Evolutionary conservation across 1,284 basidiomycete species (phyloP), one percentile per base, ranked within the genome.

Genomic region (Ustilago loliicola): DNA sequence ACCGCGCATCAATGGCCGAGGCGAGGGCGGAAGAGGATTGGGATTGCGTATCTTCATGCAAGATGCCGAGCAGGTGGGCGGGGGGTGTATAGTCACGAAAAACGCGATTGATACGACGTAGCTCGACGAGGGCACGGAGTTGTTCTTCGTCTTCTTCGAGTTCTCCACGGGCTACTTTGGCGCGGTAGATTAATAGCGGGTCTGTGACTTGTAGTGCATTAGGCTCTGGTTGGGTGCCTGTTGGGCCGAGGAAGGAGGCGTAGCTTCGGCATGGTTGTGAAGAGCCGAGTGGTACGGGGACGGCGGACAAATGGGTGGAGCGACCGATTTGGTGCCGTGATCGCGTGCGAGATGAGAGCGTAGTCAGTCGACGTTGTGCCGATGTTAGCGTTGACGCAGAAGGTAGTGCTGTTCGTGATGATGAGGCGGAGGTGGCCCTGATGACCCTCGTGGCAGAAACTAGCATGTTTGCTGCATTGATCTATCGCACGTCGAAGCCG

Each of bases 61-160:
- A 80, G 21, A 81, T 82, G n/a, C 80, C 81, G 32, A 79, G 72
- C 21, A 86, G 72, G n/a, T 83, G 82, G 0, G 86, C 80, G 1
- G 85, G 89, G 48, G 90, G 90, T 8, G 88, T 87, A 80, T 91
- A 90, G 57, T 89, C 89, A 30, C 87, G 81, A 10, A 91, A 83
- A 3, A 88, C 87, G 34, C 86, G 88, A 52, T 89, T 88, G 36
- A 91, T 80, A 38, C 88, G 88, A 38, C 89, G 86, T 19, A 90
- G 88, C 86, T 90, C 88, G 87, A 92, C 90, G n/a, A 92, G 87
- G 3, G 89, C 89, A 21, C 91, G 87, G 21, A 92, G 88, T 81
- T 93, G 92, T 66, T 91, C 90, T 65, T 90, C 89, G 76, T 92
- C 90, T 84, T 90, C 89, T 68, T 88, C 85, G 61, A 92, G 88